Percentiles rank a stretch among this genome's conserved stretches.
Evolutionary conservation across 495 filamentous ascomycete species (phyloP).

Genomic region (Hypoxylon intermedium): DNA sequence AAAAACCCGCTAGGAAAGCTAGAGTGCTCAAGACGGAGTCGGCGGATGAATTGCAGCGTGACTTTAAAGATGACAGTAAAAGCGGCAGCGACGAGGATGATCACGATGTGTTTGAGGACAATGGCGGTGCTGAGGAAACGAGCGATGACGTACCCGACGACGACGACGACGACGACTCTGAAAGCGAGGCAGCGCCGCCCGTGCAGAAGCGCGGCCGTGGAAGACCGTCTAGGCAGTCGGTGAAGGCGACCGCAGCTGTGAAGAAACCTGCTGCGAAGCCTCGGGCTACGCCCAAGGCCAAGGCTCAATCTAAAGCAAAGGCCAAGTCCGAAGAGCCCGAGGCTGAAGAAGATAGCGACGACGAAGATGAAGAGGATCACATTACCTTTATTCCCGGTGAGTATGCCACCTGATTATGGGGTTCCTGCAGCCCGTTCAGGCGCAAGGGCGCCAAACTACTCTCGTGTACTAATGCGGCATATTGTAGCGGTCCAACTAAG

Average conservation of each 20-base stretch:
- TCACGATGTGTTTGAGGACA: conserved; percentile 6
- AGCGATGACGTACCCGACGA: neutral
- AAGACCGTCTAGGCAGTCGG: conserved; percentile 24
- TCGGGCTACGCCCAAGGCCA: neutral
- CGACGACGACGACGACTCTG: conserved; percentile 20
- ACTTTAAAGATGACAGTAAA: conserved; percentile 35
- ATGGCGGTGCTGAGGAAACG: conserved; percentile 26
- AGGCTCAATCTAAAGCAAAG: conserved; percentile 9
- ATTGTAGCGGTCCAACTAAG: conserved; percentile 57
- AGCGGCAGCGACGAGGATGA: conserved; percentile 31
- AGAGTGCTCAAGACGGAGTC: conserved; percentile 24
- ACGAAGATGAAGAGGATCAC: conserved; percentile 47
- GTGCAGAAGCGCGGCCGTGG: conserved; percentile 33
- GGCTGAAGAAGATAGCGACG: conserved; percentile 19
- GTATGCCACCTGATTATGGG: neutral
- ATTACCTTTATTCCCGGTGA: conserved; percentile 63
- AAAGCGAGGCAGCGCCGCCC: conserved; percentile 30
- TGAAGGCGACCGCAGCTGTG: conserved; percentile 1
- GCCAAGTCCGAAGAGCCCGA: conserved; percentile 26
- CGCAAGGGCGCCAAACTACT: too few species aligned
- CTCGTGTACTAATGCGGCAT: conserved; percentile 7
- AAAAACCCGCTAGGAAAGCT: conserved; percentile 9
- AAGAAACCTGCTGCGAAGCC: conserved; percentile 18
- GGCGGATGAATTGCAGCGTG: conserved; percentile 34
- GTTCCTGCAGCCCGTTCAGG: neutral